phyloP scores from a whole-genome alignment of 805 yeast genomes.

The Phaffomyces antillensis region DNA sequence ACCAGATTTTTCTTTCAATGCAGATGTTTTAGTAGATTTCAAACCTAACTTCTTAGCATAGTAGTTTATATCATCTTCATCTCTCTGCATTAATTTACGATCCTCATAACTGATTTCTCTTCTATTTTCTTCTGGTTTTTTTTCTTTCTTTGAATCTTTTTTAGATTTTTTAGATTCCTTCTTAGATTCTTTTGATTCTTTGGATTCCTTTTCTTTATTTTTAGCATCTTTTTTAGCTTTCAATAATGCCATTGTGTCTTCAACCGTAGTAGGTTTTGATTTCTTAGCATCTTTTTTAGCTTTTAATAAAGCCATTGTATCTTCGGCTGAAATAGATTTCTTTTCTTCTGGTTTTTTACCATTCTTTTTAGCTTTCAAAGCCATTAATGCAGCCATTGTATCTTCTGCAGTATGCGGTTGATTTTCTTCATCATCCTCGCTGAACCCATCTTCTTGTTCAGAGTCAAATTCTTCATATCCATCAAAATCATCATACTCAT shows the following conservation, averaged over 20 bases:
- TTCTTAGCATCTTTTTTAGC: conserved; percentile 17
- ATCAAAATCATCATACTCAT: conserved; percentile 21
- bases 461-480: conserved; percentile 12
- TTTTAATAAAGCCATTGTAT: conserved; percentile 37
- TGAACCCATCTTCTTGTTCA: conserved; percentile 16
- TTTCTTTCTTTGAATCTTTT: conserved; percentile 14
- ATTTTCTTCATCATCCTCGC: conserved; percentile 24
- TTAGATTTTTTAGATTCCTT: conserved; percentile 17
- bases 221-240: conserved; percentile 23
- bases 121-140: conserved; percentile 1
- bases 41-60: conserved; percentile 79
- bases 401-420: conserved; percentile 33
- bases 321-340: conserved; percentile 36
- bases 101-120: conserved; percentile 34
- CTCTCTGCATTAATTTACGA: conserved; percentile 43
- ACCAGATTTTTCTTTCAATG: conserved; percentile 37
- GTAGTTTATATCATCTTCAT: conserved; percentile 73
- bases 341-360: conserved; percentile 33
- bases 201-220: conserved; percentile 14
- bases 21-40: conserved; percentile 44
- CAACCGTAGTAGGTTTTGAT: conserved; percentile 17
- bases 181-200: conserved; percentile 4
- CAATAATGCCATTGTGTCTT: conserved; percentile 29
- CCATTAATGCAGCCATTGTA: conserved; percentile 38
- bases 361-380: conserved; percentile 30